These are phyloP conservation scores for Elongisporangium prolatum DNA, from an alignment of 352 stramenopile genomes.

Conservation along the genomic window DNA sequence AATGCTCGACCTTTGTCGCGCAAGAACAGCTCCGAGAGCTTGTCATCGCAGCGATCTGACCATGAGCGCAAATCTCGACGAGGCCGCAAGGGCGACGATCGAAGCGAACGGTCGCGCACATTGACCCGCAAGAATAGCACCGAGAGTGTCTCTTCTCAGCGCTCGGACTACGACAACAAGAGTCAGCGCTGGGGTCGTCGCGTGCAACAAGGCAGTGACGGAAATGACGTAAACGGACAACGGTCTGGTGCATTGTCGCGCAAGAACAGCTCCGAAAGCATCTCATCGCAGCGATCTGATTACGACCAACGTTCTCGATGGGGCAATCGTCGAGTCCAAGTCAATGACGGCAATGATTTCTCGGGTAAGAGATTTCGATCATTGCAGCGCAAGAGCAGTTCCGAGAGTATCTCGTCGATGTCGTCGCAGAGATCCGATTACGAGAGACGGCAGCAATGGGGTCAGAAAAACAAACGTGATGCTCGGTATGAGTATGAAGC, in stretches of 20 bases:
- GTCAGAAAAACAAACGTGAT: neutral
- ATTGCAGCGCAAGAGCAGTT: neutral
- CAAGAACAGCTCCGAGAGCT: constrained; percentile 1
- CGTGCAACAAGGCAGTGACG: constrained; percentile 2
- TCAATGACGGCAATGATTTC: constrained; percentile 6
- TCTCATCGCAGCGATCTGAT: constrained; percentile 26
- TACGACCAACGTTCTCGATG: constrained; percentile 25
- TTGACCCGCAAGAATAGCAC: constrained; percentile 43
- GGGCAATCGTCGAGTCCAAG: constrained; percentile 16
- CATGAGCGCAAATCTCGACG: neutral
- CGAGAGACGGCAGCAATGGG: constrained; percentile 4
- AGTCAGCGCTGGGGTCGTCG: constrained; percentile 25
- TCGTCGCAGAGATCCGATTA: constrained; percentile 15
- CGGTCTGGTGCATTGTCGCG: neutral
- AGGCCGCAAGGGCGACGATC: neutral
- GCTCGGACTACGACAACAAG: constrained; percentile 38
- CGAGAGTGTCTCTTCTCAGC: constrained; percentile 46
- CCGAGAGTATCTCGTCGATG: neutral
- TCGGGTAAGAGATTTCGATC: neutral
- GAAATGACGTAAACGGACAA: constrained; percentile 3
- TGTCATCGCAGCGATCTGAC: neutral
- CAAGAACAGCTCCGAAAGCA: neutral
- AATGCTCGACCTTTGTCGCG: neutral
- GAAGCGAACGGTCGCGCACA: neutral
- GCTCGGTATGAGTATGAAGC: neutral